Percentiles rank a stretch among this genome's conserved stretches.
phyloP scores from a whole-genome alignment of 192 early-diverging fungal genomes.

The Lunasporangiospora selenospora region DNA sequence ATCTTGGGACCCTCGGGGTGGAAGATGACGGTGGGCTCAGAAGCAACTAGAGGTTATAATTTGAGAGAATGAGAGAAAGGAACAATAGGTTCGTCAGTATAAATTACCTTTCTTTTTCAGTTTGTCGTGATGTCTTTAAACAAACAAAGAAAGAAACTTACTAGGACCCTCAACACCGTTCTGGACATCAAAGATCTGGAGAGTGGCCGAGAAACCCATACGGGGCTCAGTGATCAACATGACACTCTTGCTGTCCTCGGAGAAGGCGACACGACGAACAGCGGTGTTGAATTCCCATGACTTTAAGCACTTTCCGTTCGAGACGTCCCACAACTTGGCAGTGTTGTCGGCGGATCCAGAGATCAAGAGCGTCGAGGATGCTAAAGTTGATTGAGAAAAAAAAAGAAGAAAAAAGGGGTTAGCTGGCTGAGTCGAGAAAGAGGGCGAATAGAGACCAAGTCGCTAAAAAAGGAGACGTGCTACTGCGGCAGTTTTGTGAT shows the following conservation, averaged over 20 bases:
- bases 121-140: not conserved
- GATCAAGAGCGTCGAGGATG: conserved; percentile 74
- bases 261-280: conserved; percentile 90
- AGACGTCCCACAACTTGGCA: conserved; percentile 91
- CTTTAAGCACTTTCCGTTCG: conserved; percentile 89
- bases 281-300: conserved; percentile 91
- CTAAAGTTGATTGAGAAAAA: conserved; percentile 40
- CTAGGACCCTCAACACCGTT: conserved; percentile 62
- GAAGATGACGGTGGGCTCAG: conserved; percentile 79
- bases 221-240: conserved; percentile 95
- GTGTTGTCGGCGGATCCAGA: conserved; percentile 95
- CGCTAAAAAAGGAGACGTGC: not conserved
- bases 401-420: not conserved
- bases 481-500: not conserved
- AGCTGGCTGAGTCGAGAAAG: not conserved
- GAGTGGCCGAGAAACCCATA: conserved; percentile 90
- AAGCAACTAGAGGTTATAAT: conserved; percentile 62
- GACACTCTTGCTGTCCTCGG: conserved; percentile 86
- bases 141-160: conserved; percentile 36
- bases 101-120: not conserved
- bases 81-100: not conserved
- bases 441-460: not conserved
- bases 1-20: conserved; percentile 81
- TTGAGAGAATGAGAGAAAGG: not conserved
- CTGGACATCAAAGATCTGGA: conserved; percentile 84